phyloP scores from a whole-genome alignment of 192 early-diverging fungal genomes.

The Backusella macrospora region DNA sequence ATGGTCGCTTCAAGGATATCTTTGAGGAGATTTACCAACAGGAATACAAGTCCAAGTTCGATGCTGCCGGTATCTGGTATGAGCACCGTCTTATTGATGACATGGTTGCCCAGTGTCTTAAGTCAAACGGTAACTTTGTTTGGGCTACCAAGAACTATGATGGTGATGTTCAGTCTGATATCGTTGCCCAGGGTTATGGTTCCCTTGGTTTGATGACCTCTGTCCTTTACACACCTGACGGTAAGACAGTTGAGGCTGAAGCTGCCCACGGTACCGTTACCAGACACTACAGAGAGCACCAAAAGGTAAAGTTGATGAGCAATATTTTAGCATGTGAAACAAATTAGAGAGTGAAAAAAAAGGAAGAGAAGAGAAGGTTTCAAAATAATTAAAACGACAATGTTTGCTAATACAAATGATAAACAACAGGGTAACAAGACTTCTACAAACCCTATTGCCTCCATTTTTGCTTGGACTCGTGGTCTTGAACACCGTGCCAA shows the following conservation, averaged over 20 bases:
- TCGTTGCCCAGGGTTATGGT: slow-evolving; percentile 94
- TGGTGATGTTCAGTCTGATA: slow-evolving; percentile 94
- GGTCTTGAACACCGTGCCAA: slow-evolving; percentile 94
- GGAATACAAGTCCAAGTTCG: slow-evolving; percentile 83
- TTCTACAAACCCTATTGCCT: slow-evolving; percentile 95
- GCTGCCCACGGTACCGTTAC: slow-evolving; percentile 98
- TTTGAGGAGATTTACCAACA: slow-evolving; percentile 86
- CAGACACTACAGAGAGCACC: slow-evolving; percentile 93
- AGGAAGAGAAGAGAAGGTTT: not conserved
- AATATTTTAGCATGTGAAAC: not conserved
- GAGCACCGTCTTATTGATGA: slow-evolving; percentile 98
- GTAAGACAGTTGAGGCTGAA: slow-evolving; percentile 89
- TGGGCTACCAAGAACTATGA: slow-evolving; percentile 97
- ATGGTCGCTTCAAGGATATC: slow-evolving; percentile 98
- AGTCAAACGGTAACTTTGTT: slow-evolving; percentile 91
- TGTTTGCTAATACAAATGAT: not conserved
- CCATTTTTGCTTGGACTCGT: slow-evolving; percentile 94
- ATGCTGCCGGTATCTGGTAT: slow-evolving; percentile 89
- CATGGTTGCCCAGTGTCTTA: slow-evolving; percentile 97
- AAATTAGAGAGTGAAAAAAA: not conserved
- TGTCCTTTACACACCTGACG: slow-evolving; percentile 90
- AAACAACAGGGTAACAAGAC: slow-evolving; percentile 74
- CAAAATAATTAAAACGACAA: not conserved
- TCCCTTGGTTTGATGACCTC: slow-evolving; percentile 97
- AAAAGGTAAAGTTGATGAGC: slow-evolving; percentile 54